Percentiles rank a stretch among this genome's conserved stretches.
Evolutionary conservation across 2,329 filamentous ascomycete genomes (phyloP).

Genomic region (Cladosporium sphaerospermum): DNA sequence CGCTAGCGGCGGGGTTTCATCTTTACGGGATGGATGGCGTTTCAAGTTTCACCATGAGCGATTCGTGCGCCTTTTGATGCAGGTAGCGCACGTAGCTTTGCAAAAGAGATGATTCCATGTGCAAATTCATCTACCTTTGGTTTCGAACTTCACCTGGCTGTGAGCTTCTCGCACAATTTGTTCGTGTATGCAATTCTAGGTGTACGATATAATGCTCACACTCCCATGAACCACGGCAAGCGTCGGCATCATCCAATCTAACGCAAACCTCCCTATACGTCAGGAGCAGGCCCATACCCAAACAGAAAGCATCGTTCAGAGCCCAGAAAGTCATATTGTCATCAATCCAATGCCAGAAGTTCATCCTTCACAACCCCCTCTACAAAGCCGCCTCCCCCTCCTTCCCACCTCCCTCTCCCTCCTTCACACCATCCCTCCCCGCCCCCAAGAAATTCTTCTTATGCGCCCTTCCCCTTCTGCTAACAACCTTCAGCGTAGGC

Average conservation of each 20-base stretch:
- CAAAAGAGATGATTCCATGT: constrained; percentile 13
- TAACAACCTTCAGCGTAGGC: neutral
- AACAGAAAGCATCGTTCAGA: too few relatives aligned
- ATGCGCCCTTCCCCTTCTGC: constrained; percentile 5
- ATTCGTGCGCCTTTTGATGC: constrained; percentile 12
- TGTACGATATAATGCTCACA: too few relatives aligned
- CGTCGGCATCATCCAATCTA: too few relatives aligned
- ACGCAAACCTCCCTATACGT: too few relatives aligned
- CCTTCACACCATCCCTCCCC: neutral
- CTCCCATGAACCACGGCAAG: too few relatives aligned
- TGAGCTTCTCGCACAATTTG: too few relatives aligned
- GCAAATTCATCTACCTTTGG: neutral
- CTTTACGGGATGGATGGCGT: constrained; percentile 10
- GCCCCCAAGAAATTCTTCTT: neutral
- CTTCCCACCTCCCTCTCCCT: neutral
- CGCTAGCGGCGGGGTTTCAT: constrained; percentile 9
- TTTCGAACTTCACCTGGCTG: too few relatives aligned
- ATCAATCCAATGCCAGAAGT: neutral
- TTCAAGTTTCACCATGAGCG: constrained; percentile 13
- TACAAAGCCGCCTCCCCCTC: too few relatives aligned
- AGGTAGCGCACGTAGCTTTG: constrained; percentile 12
- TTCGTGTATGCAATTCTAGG: too few relatives aligned
- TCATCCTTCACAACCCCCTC: neutral
- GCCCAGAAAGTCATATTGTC: too few relatives aligned
- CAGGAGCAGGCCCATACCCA: too few relatives aligned